Conservation (phyloP, 495 filamentous ascomycete genomes). For the Xylaria longipes region DNA sequence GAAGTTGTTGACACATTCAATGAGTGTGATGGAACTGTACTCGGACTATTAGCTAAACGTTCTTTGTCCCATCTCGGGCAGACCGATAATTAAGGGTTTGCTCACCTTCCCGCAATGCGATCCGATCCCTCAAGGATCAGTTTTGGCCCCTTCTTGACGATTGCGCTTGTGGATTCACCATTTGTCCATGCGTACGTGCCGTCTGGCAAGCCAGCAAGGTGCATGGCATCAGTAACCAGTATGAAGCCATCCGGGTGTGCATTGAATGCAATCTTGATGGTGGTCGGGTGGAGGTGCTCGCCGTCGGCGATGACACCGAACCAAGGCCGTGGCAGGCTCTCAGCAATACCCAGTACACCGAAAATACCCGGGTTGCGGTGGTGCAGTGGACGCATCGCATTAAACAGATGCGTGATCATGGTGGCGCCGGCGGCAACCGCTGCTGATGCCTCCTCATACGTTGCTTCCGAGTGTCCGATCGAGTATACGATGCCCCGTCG, state of each 20-base stretch:
- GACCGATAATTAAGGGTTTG: background rate
- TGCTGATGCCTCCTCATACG: slow-evolving; percentile 72
- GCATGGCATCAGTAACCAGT: slow-evolving; percentile 73
- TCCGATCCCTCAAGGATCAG: slow-evolving; percentile 72
- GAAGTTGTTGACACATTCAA: slow-evolving; percentile 85
- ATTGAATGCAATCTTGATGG: slow-evolving; percentile 66
- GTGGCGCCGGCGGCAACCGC: slow-evolving; percentile 74
- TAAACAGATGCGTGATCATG: slow-evolving; percentile 91
- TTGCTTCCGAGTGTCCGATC: slow-evolving; percentile 82
- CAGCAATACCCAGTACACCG: slow-evolving; percentile 66
- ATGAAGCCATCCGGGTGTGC: slow-evolving; percentile 68
- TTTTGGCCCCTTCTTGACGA: slow-evolving; percentile 68
- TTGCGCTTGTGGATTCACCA: slow-evolving; percentile 64
- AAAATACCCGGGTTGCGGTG: slow-evolving; percentile 87
- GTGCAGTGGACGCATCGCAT: slow-evolving; percentile 85
- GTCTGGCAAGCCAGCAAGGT: slow-evolving; percentile 71
- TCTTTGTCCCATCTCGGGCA: background rate
- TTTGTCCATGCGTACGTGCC: slow-evolving; percentile 82
- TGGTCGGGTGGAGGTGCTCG: slow-evolving; percentile 69
- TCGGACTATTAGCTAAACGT: slow-evolving; percentile 24
- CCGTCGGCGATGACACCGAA: slow-evolving; percentile 73
- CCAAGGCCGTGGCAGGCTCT: slow-evolving; percentile 57
- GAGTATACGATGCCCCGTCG: slow-evolving; percentile 70
- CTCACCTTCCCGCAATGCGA: slow-evolving; percentile 72
- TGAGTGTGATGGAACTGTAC: slow-evolving; percentile 68